Evolutionary conservation across 352 stramenopile species (phyloP).

Genomic region (Blastocystis sp.): DNA sequence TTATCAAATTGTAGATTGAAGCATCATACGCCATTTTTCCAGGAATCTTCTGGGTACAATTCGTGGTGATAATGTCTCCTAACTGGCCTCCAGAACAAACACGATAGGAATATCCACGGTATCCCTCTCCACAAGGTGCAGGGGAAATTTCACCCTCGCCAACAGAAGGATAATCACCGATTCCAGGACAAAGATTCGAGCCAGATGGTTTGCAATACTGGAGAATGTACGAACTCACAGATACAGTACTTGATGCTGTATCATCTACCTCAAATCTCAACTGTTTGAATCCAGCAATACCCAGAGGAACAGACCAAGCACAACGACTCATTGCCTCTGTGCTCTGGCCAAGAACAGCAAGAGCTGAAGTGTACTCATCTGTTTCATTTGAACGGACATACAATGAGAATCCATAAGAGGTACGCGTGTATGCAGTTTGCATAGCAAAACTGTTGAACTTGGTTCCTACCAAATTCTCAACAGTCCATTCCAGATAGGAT

Average conservation of each 20-base stretch:
- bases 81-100: background rate
- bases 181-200: background rate
- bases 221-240: background rate
- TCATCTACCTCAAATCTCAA: background rate
- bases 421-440: background rate
- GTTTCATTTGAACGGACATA: background rate
- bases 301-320: background rate
- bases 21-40: background rate
- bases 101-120: constrained; percentile 11
- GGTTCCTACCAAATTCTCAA: background rate
- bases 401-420: background rate
- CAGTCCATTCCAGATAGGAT: background rate
- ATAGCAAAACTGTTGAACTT: background rate
- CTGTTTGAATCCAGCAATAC: background rate
- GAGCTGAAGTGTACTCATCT: background rate
- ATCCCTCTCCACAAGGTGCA: background rate
- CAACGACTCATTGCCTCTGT: background rate
- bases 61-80: background rate
- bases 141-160: constrained; percentile 12
- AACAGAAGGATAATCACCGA: constrained; percentile 16
- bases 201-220: background rate
- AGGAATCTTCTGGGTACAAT: background rate
- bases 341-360: background rate
- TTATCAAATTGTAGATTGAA: background rate
- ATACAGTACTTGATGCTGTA: background rate